A percentile compares a stretch with the other conserved stretches of the same genome.
phyloP scores from a whole-genome alignment of 2,329 filamentous ascomycete genomes.

The Hyphodiscus sp. region DNA sequence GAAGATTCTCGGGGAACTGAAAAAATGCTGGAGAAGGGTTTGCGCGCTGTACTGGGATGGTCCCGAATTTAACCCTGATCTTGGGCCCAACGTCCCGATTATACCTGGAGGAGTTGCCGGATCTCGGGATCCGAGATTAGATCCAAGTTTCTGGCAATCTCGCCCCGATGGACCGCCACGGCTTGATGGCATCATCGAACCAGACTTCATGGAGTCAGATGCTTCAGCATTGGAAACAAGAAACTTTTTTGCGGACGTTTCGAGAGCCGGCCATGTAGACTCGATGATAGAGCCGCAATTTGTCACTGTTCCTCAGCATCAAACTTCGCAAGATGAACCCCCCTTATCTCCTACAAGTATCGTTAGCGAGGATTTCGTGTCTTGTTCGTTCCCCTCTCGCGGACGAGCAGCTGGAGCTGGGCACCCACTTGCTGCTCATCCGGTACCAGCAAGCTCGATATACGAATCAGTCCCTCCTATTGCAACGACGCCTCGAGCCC shows the following conservation, averaged over 20 bases:
- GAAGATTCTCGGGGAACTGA: conserved; percentile 88
- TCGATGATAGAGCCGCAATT: conserved; percentile 34
- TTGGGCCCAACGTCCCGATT: conserved; percentile 60
- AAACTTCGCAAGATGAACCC: conserved; percentile 21
- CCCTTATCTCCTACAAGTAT: conserved; percentile 50
- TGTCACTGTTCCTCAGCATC: conserved; percentile 1
- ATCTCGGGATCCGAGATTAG: conserved; percentile 47
- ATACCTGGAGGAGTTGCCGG: conserved; percentile 68
- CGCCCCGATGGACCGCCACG: conserved; percentile 37
- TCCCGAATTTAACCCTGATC: conserved; percentile 55
- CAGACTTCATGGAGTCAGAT: conserved; percentile 25
- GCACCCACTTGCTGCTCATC: conserved; percentile 47
- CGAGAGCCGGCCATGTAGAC: conserved; percentile 42
- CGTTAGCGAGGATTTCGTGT: conserved; percentile 53
- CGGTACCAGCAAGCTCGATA: conserved; percentile 45
- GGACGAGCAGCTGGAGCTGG: conserved; percentile 35
- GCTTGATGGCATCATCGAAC: conserved; percentile 36
- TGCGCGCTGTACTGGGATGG: conserved; percentile 87
- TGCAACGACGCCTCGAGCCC: conserved; percentile 50
- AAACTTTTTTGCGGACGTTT: conserved; percentile 42
- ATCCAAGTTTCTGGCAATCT: conserved; percentile 48
- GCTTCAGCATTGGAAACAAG: conserved; percentile 21
- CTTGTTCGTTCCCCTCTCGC: conserved; percentile 57
- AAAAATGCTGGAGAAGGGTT: conserved; percentile 93
- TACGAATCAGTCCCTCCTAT: conserved; percentile 43